Percentiles rank a stretch among this genome's conserved stretches.
These are phyloP conservation scores for Musa troglodytarum DNA, from an alignment of 176 grass and related monocot genomes.

Conservation along the genomic window DNA sequence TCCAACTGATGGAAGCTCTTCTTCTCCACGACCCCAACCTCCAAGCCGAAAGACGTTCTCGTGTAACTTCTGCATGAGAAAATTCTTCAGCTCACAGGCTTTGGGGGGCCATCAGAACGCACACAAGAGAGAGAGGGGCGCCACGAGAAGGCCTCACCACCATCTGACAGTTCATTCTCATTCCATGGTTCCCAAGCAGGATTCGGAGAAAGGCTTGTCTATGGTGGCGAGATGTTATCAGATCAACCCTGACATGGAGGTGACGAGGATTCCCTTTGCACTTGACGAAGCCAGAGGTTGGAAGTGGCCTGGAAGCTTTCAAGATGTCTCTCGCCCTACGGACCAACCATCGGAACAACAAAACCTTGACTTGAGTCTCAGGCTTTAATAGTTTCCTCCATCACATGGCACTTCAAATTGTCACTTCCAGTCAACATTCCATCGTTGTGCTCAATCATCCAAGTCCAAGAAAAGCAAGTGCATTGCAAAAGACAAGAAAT, in stretches of 20 bases:
- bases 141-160: background rate
- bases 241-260: background rate
- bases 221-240: constrained; percentile 2
- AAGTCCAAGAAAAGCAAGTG: no score
- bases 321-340: background rate
- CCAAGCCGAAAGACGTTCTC: constrained; percentile 6
- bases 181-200: background rate
- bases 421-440: background rate
- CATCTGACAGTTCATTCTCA: constrained; percentile 4
- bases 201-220: background rate
- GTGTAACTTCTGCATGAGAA: constrained; percentile 22
- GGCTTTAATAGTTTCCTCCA: background rate
- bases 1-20: background rate
- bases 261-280: background rate
- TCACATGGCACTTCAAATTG: background rate
- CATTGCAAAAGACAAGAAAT: no score
- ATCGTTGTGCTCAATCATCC: no score
- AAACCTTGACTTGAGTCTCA: constrained; percentile 4
- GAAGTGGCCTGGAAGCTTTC: constrained; percentile 17
- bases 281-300: background rate
- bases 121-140: constrained; percentile 15
- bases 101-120: constrained; percentile 15
- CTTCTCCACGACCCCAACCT: background rate
- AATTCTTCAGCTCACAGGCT: constrained; percentile 20
- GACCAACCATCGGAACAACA: background rate